A percentile compares a stretch with the other conserved stretches of the same genome.
These are phyloP conservation scores for Leccinum variicolor DNA, from an alignment of 768 basidiomycete species.

Conservation along the genomic window DNA sequence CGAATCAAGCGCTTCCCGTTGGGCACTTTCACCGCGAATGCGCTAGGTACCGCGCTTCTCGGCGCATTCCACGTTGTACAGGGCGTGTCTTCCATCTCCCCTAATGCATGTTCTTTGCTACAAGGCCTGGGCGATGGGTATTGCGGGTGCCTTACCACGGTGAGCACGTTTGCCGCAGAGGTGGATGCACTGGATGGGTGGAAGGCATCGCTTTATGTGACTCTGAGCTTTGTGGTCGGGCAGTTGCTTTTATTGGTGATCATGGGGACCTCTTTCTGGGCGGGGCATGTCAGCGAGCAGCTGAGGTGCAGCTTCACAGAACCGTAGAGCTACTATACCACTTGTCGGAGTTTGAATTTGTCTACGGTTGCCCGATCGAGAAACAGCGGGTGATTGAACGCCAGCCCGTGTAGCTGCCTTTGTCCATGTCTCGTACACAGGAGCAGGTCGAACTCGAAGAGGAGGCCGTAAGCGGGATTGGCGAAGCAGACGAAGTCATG, in stretches of 20 bases:
- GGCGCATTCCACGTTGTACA: constrained; percentile 72
- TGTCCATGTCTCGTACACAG: constrained; percentile 38
- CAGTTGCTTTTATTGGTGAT: constrained; percentile 72
- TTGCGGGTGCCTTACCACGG: constrained; percentile 91
- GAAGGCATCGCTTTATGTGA: constrained; percentile 66
- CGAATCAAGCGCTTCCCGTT: constrained; percentile 60
- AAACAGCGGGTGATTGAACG: constrained; percentile 11
- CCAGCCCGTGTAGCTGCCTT: constrained; percentile 26
- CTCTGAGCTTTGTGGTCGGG: constrained; percentile 63
- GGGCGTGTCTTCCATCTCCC: constrained; percentile 41
- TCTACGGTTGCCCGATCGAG: constrained; percentile 27
- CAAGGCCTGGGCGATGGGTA: constrained; percentile 89
- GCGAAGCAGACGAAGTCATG: constrained; percentile 76
- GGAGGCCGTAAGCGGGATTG: constrained; percentile 54
- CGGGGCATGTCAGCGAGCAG: constrained; percentile 42
- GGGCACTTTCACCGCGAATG: constrained; percentile 77
- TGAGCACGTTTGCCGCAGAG: constrained; percentile 91
- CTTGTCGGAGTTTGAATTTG: constrained; percentile 31
- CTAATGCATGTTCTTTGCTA: constrained; percentile 63
- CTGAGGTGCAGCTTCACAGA: constrained; percentile 46
- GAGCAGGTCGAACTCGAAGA: constrained; percentile 57
- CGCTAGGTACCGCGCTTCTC: constrained; percentile 78
- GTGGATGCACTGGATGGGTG: constrained; percentile 51
- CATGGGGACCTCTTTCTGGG: constrained; percentile 64
- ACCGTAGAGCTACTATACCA: constrained; percentile 3